Conservation (phyloP, 108 stramenopile genomes). For the Discostella pseudostelligera region DNA sequence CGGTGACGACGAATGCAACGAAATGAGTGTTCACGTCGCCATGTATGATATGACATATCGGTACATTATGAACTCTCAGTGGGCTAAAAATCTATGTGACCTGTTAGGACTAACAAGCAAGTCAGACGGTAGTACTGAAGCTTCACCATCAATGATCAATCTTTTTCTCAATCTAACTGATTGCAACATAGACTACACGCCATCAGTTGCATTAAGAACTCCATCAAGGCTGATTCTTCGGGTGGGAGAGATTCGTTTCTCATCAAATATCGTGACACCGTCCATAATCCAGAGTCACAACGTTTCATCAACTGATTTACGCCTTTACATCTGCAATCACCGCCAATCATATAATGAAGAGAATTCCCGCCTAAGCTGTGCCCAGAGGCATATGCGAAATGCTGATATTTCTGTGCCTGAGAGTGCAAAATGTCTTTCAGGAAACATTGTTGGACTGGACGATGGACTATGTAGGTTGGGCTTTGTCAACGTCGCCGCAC, state of each 20-base stretch:
- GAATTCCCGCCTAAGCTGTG: conserved; percentile 50
- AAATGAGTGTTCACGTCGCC: conserved; percentile 49
- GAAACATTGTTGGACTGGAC: conserved; percentile 35
- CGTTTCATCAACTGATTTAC: conserved; percentile 62
- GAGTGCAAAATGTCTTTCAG: background rate
- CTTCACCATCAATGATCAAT: conserved; percentile 18
- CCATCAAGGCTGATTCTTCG: conserved; percentile 58
- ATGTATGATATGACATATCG: conserved; percentile 77
- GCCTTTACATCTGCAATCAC: conserved; percentile 52
- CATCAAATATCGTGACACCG: conserved; percentile 72
- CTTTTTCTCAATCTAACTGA: conserved; percentile 68
- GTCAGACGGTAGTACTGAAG: background rate
- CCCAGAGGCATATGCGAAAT: conserved; percentile 26
- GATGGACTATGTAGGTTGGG: conserved; percentile 54
- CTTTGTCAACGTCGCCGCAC: conserved; percentile 56
- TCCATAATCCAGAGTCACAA: conserved; percentile 51
- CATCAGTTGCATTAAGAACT: conserved; percentile 48
- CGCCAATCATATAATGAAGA: conserved; percentile 57
- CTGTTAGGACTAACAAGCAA: conserved; percentile 9
- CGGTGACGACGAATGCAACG: conserved; percentile 20
- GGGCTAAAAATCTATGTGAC: conserved; percentile 41
- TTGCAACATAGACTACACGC: conserved; percentile 73
- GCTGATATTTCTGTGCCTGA: conserved; percentile 18
- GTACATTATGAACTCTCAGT: conserved; percentile 53
- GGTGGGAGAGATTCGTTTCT: conserved; percentile 66